phyloP scores from a whole-genome alignment of 2,329 filamentous ascomycete species.

The Penicillium sp. region DNA sequence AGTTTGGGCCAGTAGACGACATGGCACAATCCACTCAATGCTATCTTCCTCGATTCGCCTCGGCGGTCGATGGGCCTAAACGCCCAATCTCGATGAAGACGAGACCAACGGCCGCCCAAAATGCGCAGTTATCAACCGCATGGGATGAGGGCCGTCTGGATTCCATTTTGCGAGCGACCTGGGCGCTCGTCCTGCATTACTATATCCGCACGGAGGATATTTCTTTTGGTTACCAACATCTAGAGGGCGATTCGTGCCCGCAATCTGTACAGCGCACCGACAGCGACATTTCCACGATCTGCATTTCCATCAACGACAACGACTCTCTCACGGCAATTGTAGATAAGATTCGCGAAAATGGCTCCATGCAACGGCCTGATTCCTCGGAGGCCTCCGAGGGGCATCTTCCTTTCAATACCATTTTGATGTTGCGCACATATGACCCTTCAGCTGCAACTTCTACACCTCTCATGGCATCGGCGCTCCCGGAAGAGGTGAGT shows the following conservation, averaged over 20 bases:
- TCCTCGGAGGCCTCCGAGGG: slow-evolving; percentile 14
- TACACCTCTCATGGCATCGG: slow-evolving; percentile 28
- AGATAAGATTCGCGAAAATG: slow-evolving; percentile 25
- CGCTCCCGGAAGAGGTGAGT: slow-evolving; percentile 38
- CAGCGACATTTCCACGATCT: slow-evolving; percentile 21
- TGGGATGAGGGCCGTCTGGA: slow-evolving; percentile 29
- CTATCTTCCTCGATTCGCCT: slow-evolving; percentile 38
- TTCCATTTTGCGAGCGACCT: slow-evolving; percentile 43
- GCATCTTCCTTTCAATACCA: slow-evolving; percentile 38
- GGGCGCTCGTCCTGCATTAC: slow-evolving; percentile 48
- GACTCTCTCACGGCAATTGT: slow-evolving; percentile 30
- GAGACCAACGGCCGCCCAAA: slow-evolving; percentile 31
- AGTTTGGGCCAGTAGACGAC: slow-evolving; percentile 1
- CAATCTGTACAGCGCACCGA: slow-evolving; percentile 22
- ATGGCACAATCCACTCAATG: slow-evolving; percentile 36
- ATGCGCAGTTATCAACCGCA: slow-evolving; percentile 33
- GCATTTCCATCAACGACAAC: slow-evolving; percentile 31
- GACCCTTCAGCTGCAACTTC: slow-evolving; percentile 17
- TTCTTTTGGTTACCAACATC: slow-evolving; percentile 47
- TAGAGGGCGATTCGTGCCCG: slow-evolving; percentile 22
- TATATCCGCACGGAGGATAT: slow-evolving; percentile 52
- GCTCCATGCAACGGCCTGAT: slow-evolving; percentile 11
- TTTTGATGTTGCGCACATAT: slow-evolving; percentile 38
- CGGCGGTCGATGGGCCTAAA: slow-evolving; percentile 29
- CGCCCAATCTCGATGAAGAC: slow-evolving; percentile 39